Conservation (phyloP, 2,329 filamentous ascomycete genomes). For the Aureobasidium musti region DNA sequence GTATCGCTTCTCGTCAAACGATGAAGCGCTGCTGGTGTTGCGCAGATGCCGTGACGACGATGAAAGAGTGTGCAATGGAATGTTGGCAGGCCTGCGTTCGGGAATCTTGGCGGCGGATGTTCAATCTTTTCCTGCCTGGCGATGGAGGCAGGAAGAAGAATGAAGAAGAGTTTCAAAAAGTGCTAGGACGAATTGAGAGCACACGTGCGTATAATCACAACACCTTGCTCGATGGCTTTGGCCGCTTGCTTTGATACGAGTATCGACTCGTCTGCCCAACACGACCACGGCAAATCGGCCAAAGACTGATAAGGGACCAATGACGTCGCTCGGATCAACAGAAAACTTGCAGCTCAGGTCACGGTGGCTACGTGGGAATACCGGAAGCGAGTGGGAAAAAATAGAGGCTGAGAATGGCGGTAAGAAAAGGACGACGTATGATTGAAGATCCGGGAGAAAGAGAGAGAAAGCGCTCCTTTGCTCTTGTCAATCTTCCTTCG, state of each 20-base stretch:
- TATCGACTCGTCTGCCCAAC: slow-evolving; percentile 12
- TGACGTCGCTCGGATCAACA: slow-evolving; percentile 23
- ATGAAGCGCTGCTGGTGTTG: slow-evolving; percentile 40
- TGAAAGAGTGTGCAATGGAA: slow-evolving; percentile 77
- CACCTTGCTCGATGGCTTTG: slow-evolving; percentile 11
- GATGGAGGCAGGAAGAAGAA: slow-evolving; percentile 19
- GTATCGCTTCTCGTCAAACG: slow-evolving; percentile 51
- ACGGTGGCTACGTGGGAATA: background rate
- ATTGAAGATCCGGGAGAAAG: background rate
- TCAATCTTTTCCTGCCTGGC: slow-evolving; percentile 23
- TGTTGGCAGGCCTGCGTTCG: slow-evolving; percentile 73
- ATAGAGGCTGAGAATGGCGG: slow-evolving; percentile 1
- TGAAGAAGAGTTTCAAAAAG: background rate
- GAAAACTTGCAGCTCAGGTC: slow-evolving; percentile 16
- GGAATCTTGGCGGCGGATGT: slow-evolving; percentile 76
- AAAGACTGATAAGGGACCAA: slow-evolving; percentile 20
- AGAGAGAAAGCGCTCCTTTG: slow-evolving; percentile 4
- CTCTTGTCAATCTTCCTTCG: slow-evolving; percentile 18
- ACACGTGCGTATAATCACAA: slow-evolving; percentile 20
- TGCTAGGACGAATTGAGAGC: background rate
- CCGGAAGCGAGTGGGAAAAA: background rate
- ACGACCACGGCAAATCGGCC: slow-evolving; percentile 8
- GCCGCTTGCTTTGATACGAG: background rate
- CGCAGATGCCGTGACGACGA: slow-evolving; percentile 46
- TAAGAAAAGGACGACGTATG: background rate